Evolutionary conservation across 306 rosid species (phyloP).

Genomic region (Inga laurina): DNA sequence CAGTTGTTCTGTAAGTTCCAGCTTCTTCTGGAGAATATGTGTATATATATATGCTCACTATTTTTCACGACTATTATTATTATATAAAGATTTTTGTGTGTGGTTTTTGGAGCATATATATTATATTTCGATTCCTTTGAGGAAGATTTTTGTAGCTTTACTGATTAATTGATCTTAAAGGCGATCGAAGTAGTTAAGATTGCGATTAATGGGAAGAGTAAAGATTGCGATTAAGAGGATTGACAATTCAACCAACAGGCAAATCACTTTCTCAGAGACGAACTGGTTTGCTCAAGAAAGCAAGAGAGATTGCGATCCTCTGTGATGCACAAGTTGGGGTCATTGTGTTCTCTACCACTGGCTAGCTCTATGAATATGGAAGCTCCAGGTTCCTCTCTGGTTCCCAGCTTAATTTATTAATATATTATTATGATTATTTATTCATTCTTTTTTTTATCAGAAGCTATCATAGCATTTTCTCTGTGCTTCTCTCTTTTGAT

Average conservation of each 20-base stretch:
- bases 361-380: constrained; percentile 42
- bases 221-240: constrained; percentile 39
- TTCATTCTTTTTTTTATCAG: neutral
- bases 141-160: neutral
- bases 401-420: too few relatives aligned
- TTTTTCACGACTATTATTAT: too few relatives aligned
- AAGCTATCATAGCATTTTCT: neutral
- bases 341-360: constrained; percentile 41
- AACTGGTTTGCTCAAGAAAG: constrained; percentile 47
- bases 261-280: constrained; percentile 51
- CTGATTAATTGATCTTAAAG: neutral
- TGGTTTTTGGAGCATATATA: too few relatives aligned
- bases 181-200: neutral
- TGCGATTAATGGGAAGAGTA: constrained; percentile 38
- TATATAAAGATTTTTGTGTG: too few relatives aligned
- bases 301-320: constrained; percentile 43
- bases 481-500: neutral
- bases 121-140: too few relatives aligned
- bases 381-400: constrained; percentile 33
- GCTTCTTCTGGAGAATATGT: too few relatives aligned
- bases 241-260: constrained; percentile 36
- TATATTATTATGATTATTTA: too few relatives aligned
- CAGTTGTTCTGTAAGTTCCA: too few relatives aligned
- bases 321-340: constrained; percentile 50
- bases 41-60: too few relatives aligned